Conservation (phyloP, 2,329 filamentous ascomycete species). For the Bipolaris sorokiniana region DNA sequence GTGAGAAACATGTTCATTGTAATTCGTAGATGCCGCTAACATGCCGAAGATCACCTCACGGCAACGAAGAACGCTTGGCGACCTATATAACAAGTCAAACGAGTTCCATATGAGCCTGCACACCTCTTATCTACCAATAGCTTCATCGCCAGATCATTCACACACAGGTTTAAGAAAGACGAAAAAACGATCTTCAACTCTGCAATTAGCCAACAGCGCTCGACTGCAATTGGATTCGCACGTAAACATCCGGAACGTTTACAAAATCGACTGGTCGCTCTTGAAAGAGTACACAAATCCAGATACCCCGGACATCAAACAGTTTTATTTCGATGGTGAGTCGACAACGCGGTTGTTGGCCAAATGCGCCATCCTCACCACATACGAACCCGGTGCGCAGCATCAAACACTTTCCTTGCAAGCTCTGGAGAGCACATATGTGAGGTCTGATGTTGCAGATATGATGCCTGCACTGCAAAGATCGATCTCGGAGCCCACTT, state of each 20-base stretch:
- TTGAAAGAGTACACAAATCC: slow-evolving; percentile 38
- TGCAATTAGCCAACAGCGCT: slow-evolving; percentile 30
- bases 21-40: slow-evolving; percentile 16
- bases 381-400: slow-evolving; percentile 37
- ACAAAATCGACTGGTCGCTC: slow-evolving; percentile 40
- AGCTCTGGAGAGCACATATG: slow-evolving; percentile 13
- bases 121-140: slow-evolving; percentile 44
- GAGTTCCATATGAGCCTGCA: slow-evolving; percentile 42
- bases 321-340: slow-evolving; percentile 34
- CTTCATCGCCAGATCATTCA: slow-evolving; percentile 40
- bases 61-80: slow-evolving; percentile 40
- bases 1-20: slow-evolving; percentile 25
- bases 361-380: slow-evolving; percentile 35
- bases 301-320: slow-evolving; percentile 21
- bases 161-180: slow-evolving; percentile 42
- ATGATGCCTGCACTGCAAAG: slow-evolving; percentile 3
- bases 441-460: slow-evolving; percentile 31
- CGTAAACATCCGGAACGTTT: slow-evolving; percentile 44
- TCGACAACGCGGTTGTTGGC: slow-evolving; percentile 35
- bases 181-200: slow-evolving; percentile 39
- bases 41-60: slow-evolving; percentile 42
- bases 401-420: not conserved
- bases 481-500: slow-evolving; percentile 6
- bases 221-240: slow-evolving; percentile 42
- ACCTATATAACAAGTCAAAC: slow-evolving; percentile 42